Evolutionary conservation across 2,329 filamentous ascomycete species (phyloP).

Genomic region (Microsporum ferrugineum): DNA sequence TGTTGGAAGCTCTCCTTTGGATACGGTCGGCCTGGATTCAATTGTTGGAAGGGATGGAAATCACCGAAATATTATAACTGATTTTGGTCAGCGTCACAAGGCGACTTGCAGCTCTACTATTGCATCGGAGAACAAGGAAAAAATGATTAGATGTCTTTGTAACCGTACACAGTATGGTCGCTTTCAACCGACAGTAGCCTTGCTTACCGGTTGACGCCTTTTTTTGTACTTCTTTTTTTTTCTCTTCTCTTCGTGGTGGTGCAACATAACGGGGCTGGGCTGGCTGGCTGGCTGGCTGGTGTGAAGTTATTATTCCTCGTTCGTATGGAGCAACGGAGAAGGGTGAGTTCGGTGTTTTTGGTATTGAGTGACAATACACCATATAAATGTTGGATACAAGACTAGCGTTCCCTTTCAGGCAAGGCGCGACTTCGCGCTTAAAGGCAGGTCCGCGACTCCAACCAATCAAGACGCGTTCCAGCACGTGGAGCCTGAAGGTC

Average conservation of each 20-base stretch:
- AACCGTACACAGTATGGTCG: neutral
- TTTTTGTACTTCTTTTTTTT: neutral
- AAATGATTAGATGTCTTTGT: neutral
- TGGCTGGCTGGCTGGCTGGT: neutral
- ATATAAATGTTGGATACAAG: neutral
- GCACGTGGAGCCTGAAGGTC: neutral
- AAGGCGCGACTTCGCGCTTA: neutral
- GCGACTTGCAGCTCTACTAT: neutral
- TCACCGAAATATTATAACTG: neutral
- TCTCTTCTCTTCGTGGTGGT: neutral
- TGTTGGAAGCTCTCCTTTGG: neutral
- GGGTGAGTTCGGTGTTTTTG: neutral
- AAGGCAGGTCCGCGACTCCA: neutral
- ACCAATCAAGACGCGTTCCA: neutral
- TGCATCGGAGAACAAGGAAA: conserved; percentile 2
- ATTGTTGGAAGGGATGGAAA: neutral
- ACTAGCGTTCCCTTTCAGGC: neutral
- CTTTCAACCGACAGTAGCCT: conserved; percentile 1
- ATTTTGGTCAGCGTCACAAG: neutral
- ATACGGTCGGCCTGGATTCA: neutral
- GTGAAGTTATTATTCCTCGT: neutral
- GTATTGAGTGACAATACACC: neutral
- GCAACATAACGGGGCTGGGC: neutral
- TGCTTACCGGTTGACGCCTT: neutral
- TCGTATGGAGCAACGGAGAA: neutral